Base-by-base conservation (phyloP, 768 basidiomycete species). In the Lepiota venenata region DNA sequence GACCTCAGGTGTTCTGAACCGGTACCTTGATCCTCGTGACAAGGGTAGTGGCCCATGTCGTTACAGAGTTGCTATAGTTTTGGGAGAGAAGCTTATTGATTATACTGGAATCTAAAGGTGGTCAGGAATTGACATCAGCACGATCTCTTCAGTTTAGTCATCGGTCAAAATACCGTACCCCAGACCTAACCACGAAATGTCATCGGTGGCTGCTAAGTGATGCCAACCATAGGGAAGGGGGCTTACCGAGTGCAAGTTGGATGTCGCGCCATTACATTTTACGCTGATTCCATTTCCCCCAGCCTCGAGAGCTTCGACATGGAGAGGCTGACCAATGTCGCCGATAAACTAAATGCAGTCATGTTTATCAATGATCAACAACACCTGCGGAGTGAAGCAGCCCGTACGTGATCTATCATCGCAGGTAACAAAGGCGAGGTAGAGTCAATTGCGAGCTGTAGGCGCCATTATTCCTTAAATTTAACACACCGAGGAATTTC, bases 321-420 rank as follows among this genome's bases (percentile, higher is more conserved):
- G 78, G 25, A 81, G 69, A 4, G 78, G 77, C 56, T 80, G 79
- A 16, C 75, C 73, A 53, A 80, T 74, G 55, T 79, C 77, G 12
- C 78, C 76, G 47, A 79, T 61, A 59, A 79, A 77, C 74, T 74
- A 38, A 12, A 32, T 11, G 10, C 10, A 32, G n/a, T n/a, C n/a
- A 32, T 11, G 32, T 32, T 8, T 7, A 11, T 32, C 10, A 41
- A 39, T 45, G 10, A 45, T 61, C 45, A 16, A 32, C 3, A 7
- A 32, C 32, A 11, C 10, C 32, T 9, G 32, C 32, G 2, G 32
- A 32, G 8, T 29, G 16, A 42, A 52, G n/a, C 58, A 35, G 37
- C 15, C 4, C 59, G 38, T 65, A 71, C 70, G 60, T 73, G 71
- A 47, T 70, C 71, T 72, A 8, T 7, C 6, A 53, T 25, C 32